Conservation (phyloP, 148 eudicot species). For the Rhododendron ovatum region DNA sequence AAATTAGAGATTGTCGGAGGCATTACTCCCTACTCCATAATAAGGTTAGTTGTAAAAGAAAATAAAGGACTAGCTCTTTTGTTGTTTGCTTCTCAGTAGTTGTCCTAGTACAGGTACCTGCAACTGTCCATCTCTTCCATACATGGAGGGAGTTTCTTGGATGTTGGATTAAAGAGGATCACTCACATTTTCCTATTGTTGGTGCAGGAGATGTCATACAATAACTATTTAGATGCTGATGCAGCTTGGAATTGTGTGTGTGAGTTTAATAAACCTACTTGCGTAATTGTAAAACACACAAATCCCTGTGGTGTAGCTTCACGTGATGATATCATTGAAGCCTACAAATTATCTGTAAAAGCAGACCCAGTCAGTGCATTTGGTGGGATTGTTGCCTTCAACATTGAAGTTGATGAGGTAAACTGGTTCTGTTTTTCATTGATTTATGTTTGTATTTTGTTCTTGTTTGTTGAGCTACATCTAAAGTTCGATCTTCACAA, state of each 20-base stretch:
- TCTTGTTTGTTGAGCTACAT: not conserved
- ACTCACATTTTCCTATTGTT: not conserved
- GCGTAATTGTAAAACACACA: slow-evolving; percentile 96
- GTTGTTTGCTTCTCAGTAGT: not conserved
- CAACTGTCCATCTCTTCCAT: not conserved
- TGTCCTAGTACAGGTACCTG: not conserved
- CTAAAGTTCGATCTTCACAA: not conserved
- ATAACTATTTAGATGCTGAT: slow-evolving; percentile 96
- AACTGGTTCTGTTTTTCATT: not conserved
- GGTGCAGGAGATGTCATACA: slow-evolving; percentile 97
- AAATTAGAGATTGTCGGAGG: not conserved
- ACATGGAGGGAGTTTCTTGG: not conserved
- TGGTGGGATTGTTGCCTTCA: slow-evolving; percentile 98
- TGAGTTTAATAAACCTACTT: slow-evolving; percentile 83
- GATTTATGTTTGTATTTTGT: not conserved
- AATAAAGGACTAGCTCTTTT: not conserved
- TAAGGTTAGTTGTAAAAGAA: not conserved
- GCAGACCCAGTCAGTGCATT: slow-evolving; percentile 98
- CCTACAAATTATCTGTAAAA: slow-evolving; percentile 85
- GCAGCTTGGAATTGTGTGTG: slow-evolving; percentile 99
- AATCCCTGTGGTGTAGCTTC: slow-evolving; percentile 99
- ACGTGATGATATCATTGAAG: slow-evolving; percentile 77
- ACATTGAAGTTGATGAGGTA: slow-evolving; percentile 94
- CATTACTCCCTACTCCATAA: not conserved
- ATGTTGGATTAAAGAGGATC: not conserved